phyloP scores from a whole-genome alignment of 768 basidiomycete species.

The Chalciporus sphaerocephalus region DNA sequence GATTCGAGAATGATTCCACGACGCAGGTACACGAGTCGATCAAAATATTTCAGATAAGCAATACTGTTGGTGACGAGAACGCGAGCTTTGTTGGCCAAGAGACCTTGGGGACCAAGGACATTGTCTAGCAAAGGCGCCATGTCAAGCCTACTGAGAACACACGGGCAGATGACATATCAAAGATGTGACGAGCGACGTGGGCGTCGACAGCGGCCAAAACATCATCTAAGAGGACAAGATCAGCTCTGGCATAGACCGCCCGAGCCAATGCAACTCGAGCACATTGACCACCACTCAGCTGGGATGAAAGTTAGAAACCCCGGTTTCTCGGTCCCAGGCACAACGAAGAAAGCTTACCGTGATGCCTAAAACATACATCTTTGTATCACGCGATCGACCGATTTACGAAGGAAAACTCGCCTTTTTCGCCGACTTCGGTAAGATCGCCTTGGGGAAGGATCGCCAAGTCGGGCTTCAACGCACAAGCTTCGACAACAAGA shows the following conservation, averaged over 20 bases:
- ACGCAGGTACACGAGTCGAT: slow-evolving; percentile 69
- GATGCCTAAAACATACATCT: slow-evolving; percentile 37
- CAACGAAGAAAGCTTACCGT: slow-evolving; percentile 45
- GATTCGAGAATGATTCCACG: slow-evolving; percentile 78
- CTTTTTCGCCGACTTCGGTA: slow-evolving; percentile 85
- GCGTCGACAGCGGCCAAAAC: slow-evolving; percentile 82
- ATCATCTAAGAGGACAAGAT: slow-evolving; percentile 84
- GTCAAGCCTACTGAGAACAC: background rate
- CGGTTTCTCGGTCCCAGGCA: slow-evolving; percentile 2
- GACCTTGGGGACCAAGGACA: slow-evolving; percentile 80
- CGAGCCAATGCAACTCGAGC: slow-evolving; percentile 82
- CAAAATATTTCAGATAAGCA: slow-evolving; percentile 75
- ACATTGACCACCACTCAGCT: slow-evolving; percentile 82
- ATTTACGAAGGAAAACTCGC: slow-evolving; percentile 29
- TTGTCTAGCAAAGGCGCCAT: slow-evolving; percentile 46
- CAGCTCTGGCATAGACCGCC: slow-evolving; percentile 88
- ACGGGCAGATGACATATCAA: slow-evolving; percentile 42
- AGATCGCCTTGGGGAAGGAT: slow-evolving; percentile 78
- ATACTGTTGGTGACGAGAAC: slow-evolving; percentile 86
- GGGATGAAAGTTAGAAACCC: slow-evolving; percentile 13
- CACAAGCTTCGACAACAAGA: slow-evolving; percentile 84
- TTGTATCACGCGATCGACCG: too few relatives aligned
- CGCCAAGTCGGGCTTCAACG: slow-evolving; percentile 74
- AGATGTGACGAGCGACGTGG: slow-evolving; percentile 85
- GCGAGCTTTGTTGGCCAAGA: slow-evolving; percentile 79